Evolutionary conservation across 805 yeast species (phyloP), one percentile per base, ranked within the genome.

Genomic region (Phaffomyces thermotolerans): DNA sequence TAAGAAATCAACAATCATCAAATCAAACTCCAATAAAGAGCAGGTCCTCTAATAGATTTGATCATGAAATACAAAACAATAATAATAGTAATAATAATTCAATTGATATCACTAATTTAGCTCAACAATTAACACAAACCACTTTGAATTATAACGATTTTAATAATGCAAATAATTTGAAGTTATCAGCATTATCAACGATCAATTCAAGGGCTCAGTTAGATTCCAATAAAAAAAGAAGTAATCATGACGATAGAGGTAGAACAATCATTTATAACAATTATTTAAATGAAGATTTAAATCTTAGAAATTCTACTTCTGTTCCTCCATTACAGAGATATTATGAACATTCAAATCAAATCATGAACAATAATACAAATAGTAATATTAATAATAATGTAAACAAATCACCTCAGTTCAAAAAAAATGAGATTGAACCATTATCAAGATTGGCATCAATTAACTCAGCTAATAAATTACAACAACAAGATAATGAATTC

Each of bases 171-270:
- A 69, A 72, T 27, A 74, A 76, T n/a, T 62, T 75, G 60, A 81
- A 81, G 56, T 63, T 81, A 50, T 83, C 84, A 6, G 87, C 87
- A 0, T 67, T 81, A 44, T 75, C 81, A 23, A 80, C 87, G 3
- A 80, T 79, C 48, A 77, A 77, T 59, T 71, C 75, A 8, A 60
- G 85, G 20, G 78, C 60, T 4, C 62, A 64, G 37, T 55, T 69
- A 25, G 74, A 69, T 48, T 60, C 68, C 6, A 63, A 60, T 42
- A 64, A 61, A 37, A 62, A 58, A 43, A 49, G 53, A 39, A 20
- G 27, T 13, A 34, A 17, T 25, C 40, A 33, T 24, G 43, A 46
- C 22, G 46, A 45, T 22, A 41, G 59, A 31, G 57, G 60, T 12
- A 47, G 58, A 37, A 37, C 13, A 10, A 29, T 14, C 46, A 40